Evolutionary conservation across 495 filamentous ascomycete genomes (phyloP), one percentile per base, ranked within the genome.

Genomic region (Penicillium canescens): DNA sequence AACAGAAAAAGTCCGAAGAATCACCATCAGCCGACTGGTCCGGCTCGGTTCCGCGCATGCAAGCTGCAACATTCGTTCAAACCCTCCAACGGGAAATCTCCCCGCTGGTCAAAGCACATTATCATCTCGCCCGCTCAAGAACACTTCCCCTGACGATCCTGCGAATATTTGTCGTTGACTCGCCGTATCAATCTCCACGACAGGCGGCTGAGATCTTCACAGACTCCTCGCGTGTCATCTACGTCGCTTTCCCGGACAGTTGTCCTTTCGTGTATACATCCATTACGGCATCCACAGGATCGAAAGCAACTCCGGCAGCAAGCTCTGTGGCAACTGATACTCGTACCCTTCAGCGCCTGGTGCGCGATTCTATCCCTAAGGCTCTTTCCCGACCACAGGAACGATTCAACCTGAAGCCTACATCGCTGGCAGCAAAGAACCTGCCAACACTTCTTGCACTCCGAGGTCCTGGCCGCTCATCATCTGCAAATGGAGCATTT

Each of bases 51-150:
- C 90, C 91, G 8, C 82, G 85, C 36, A 86, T 93, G 53, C 89
- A 94, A 62, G 84, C 87, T 3, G 78, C 84, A 6, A 86, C 83
- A 7, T 95, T 95, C 61, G 72, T 93, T 2, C 78, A 74, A 39
- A 83, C 83, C 47, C 82, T 96, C n/a, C 85, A 91, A 52, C 69
- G 75, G 35, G 84, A 91, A 56, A 75, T 91, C 13, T 72, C 85
- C 1, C 88, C 89, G 3, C 74, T 93, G 41, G 78, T 91, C 24
- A 92, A 91, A 61, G 87, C 88, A 10, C 90, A 94, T 67, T 92
- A 88, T 68, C 85, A 87, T 57, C 77, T 92, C 33, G 78, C 86
- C 46, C 81, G 84, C 11, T 83, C 87, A 23, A 74, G 79, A 20
- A 67, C 73, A 0, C 73, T 89, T 2, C 84, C 87, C 1, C 68